Evolutionary conservation across 371 early-diverging fungal species (phyloP).

Genomic region (Mucor racemosus): DNA sequence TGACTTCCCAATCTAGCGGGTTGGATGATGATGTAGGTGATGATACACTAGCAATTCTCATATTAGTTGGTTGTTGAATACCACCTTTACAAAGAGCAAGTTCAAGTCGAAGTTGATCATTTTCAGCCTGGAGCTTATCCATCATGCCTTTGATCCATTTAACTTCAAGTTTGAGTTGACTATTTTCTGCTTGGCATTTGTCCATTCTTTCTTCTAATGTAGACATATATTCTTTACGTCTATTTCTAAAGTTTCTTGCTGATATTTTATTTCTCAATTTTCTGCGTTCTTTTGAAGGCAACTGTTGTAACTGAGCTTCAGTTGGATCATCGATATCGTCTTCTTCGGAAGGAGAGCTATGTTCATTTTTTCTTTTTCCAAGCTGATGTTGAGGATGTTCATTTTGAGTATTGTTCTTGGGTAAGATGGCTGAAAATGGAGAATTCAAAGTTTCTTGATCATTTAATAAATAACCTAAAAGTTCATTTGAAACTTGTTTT

Average conservation of each 20-base stretch:
- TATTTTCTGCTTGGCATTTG: constrained; percentile 25
- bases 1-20: constrained; percentile 4
- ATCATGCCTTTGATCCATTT: constrained; percentile 32
- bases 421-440: neutral
- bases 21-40: neutral
- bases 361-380: neutral
- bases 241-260: constrained; percentile 34
- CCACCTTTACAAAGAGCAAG: constrained; percentile 28
- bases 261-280: constrained; percentile 35
- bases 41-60: neutral
- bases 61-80: constrained; percentile 13
- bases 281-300: constrained; percentile 34
- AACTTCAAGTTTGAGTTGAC: constrained; percentile 26
- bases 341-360: constrained; percentile 15
- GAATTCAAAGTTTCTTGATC: neutral
- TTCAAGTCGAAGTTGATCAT: constrained; percentile 28
- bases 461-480: constrained; percentile 9
- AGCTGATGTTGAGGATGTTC: constrained; percentile 2
- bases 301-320: constrained; percentile 20
- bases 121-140: constrained; percentile 32
- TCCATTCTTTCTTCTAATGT: constrained; percentile 24
- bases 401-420: neutral
- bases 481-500: constrained; percentile 6
- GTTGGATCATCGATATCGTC: constrained; percentile 30
- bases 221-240: constrained; percentile 32